Percentiles rank a stretch among this genome's conserved stretches.
Evolutionary conservation across 2,329 filamentous ascomycete genomes (phyloP).

Genomic region (Sphaerostilbella broomeana): DNA sequence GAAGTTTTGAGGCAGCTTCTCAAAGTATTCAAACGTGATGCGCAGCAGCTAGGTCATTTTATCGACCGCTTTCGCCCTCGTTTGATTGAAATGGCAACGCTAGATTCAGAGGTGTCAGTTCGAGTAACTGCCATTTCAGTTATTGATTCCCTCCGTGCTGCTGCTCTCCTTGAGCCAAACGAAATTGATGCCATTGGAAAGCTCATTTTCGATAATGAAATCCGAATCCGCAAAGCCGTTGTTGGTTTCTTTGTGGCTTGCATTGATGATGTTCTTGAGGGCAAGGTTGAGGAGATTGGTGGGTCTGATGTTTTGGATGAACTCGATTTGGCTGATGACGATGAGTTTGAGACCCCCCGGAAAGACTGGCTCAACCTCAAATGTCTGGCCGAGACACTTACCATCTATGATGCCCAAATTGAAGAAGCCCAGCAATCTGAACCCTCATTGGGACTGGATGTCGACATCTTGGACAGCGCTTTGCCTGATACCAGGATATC

Average conservation of each 20-base stretch:
- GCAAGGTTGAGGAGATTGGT: conserved; percentile 75
- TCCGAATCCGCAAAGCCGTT: conserved; percentile 78
- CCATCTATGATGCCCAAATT: conserved; percentile 70
- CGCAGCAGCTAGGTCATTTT: conserved; percentile 81
- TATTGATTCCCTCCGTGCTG: conserved; percentile 73
- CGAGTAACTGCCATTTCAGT: conserved; percentile 75
- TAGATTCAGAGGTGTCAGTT: conserved; percentile 74
- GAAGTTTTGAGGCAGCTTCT: conserved; percentile 81
- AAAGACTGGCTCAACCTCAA: conserved; percentile 88
- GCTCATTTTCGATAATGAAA: conserved; percentile 82
- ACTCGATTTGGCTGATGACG: conserved; percentile 63
- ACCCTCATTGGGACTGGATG: conserved; percentile 40
- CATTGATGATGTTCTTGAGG: conserved; percentile 72
- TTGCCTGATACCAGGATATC: conserved; percentile 75
- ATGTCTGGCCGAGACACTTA: conserved; percentile 76
- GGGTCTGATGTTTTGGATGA: conserved; percentile 74
- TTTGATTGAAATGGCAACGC: conserved; percentile 85
- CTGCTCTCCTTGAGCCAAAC: conserved; percentile 79
- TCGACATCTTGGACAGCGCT: conserved; percentile 53
- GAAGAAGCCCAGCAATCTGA: conserved; percentile 47
- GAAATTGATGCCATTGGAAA: conserved; percentile 86
- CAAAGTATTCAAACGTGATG: conserved; percentile 70
- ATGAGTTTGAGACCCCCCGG: conserved; percentile 69
- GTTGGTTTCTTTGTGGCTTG: conserved; percentile 86
- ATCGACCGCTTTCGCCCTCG: conserved; percentile 85